Percentiles rank a stretch among this genome's conserved stretches.
phyloP scores from a whole-genome alignment of 2,329 filamentous ascomycete genomes.

The Aotearoamyces nothofagi region DNA sequence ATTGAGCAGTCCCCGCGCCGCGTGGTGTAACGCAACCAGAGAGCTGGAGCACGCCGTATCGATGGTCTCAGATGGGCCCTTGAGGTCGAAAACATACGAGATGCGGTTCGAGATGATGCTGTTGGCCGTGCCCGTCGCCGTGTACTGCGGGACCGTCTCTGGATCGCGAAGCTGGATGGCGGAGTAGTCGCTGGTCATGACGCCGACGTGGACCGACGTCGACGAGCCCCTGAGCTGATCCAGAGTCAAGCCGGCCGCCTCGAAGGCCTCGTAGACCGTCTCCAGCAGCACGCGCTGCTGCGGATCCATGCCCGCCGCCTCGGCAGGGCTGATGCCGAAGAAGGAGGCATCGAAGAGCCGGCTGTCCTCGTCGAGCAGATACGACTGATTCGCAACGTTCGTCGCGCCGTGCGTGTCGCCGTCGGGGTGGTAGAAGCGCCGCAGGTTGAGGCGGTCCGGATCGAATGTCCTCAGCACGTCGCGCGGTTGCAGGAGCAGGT shows the following conservation, averaged over 20 bases:
- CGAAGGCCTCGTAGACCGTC: constrained; percentile 6
- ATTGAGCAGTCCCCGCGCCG: neutral
- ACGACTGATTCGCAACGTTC: neutral
- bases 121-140: constrained; percentile 6
- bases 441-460: neutral
- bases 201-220: constrained; percentile 5
- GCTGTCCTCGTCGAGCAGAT: constrained; percentile 2
- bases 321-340: constrained; percentile 1
- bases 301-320: constrained; percentile 10
- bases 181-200: constrained; percentile 6
- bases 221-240: neutral
- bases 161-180: constrained; percentile 8
- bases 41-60: constrained; percentile 1
- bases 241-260: constrained; percentile 4
- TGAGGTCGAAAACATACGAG: constrained; percentile 23
- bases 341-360: constrained; percentile 3
- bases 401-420: constrained; percentile 1
- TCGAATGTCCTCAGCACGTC: constrained; percentile 7
- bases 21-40: neutral
- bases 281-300: constrained; percentile 6
- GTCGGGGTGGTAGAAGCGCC: constrained; percentile 1
- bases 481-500: constrained; percentile 25
- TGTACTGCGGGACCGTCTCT: constrained; percentile 5
- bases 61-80: constrained; percentile 1
- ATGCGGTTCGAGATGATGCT: constrained; percentile 23